Base-by-base conservation (phyloP, 2,329 filamentous ascomycete species). In the Magnaporthiopsis poae region DNA sequence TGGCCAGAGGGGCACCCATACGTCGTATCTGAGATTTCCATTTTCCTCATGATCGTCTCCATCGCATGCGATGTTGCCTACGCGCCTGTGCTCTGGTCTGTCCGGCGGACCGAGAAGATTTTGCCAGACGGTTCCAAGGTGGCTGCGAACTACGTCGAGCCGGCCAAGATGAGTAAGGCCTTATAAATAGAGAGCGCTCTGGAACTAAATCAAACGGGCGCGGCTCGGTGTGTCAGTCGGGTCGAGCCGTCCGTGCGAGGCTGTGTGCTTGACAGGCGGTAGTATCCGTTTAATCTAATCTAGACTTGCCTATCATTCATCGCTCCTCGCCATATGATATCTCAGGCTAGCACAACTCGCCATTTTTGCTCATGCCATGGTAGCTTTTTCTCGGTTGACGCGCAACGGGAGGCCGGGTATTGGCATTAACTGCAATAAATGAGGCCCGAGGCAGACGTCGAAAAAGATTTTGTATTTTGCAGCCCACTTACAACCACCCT, bases 1-100 rank as follows among this genome's bases (percentile, higher is more conserved):
- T 83, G 82, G 82, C 80, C 80, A 1, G 82, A 83, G 66, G 79
- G 80, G 1, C 79, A 84, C 69, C 77, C 75, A 5, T 84, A 81
- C 69, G 77, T 80, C 39, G 72, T 76, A 62, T 77, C 77, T 33
- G 80, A 79, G 0, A 71, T 81, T 5, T 77, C 76, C 0, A 60
- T 82, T 5, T 78, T 82, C 67, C 70, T 84, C 15, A 75, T 76
- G 68, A 77, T 74, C 0, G 76, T 77, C 0, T 76, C 76, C 18
- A 66, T 80, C 1, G 62, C 77, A n/a, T 80, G 77, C 64, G 82
- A 84, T 69, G 56, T 80, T 18, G 70, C 75, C 1, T 84, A 84
- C n/a, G 63, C 63, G 1, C 56, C 56, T n/a, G 63, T 65, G 8
- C 13, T 65, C 29, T 65, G 56, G 46, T 35, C 29, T 5, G 31